phyloP scores from a whole-genome alignment of 306 rosid genomes.

The Vachellia pachyceras region DNA sequence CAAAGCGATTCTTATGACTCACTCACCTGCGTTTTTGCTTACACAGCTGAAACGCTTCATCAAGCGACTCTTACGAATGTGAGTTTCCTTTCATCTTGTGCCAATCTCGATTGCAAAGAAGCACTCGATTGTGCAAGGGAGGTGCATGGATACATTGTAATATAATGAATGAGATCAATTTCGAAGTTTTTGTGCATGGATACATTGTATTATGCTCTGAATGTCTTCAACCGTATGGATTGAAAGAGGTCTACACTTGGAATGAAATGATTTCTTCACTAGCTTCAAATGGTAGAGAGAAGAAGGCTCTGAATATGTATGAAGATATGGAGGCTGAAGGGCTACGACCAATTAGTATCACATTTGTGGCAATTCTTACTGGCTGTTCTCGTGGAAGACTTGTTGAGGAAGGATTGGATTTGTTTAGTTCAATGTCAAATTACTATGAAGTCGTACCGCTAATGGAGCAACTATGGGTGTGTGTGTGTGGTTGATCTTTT shows the following conservation, averaged over 20 bases:
- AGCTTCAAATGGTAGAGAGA: conserved; percentile 72
- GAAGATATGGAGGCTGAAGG: conserved; percentile 57
- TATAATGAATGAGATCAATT: conserved; percentile 44
- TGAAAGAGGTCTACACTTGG: conserved; percentile 72
- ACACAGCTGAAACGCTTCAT: no score
- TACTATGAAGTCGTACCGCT: conserved; percentile 56
- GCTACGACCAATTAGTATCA: conserved; percentile 58
- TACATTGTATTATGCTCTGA: conserved; percentile 42
- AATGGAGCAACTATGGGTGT: no score
- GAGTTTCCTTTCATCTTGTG: conserved; percentile 67
- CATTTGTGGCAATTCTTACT: conserved; percentile 69
- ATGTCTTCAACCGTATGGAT: conserved; percentile 50
- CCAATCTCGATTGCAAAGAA: conserved; percentile 54
- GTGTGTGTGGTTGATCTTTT: no score
- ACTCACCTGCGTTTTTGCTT: no score
- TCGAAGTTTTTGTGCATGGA: conserved; percentile 56
- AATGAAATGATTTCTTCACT: conserved; percentile 81
- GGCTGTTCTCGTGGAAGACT: conserved; percentile 76
- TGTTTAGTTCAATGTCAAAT: conserved; percentile 57
- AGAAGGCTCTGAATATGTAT: conserved; percentile 66
- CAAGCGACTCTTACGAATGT: conserved; percentile 55
- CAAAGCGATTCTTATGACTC: no score
- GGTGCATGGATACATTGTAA: conserved; percentile 58
- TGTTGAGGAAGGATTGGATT: conserved; percentile 57
- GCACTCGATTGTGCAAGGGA: conserved; percentile 68